phyloP scores from a whole-genome alignment of 768 basidiomycete species.

The Boletus rubroflammeus region DNA sequence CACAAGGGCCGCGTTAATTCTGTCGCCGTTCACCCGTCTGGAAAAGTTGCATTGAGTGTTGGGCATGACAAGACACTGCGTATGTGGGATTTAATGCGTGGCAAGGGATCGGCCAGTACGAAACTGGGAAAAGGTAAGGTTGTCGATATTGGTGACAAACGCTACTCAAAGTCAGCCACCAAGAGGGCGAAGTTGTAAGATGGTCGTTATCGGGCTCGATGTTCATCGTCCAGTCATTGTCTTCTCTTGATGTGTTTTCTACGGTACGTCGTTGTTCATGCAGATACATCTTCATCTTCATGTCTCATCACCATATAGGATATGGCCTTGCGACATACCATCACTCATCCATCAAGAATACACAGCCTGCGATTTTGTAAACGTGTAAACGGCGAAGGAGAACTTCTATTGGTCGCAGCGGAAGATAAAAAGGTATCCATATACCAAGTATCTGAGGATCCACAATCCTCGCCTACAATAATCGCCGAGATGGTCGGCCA shows the following conservation, averaged over 20 bases:
- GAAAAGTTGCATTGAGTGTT: slow-evolving; percentile 87
- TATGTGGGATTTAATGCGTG: slow-evolving; percentile 99
- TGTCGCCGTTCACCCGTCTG: slow-evolving; percentile 88
- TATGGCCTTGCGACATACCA: slow-evolving; percentile 70
- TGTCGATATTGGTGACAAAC: not conserved
- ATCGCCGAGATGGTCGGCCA: slow-evolving; percentile 78
- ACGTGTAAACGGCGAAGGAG: slow-evolving; percentile 51
- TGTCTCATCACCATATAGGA: slow-evolving; percentile 43
- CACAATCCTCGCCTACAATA: slow-evolving; percentile 47
- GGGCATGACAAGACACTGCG: slow-evolving; percentile 85
- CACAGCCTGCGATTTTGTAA: slow-evolving; percentile 80
- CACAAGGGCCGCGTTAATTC: slow-evolving; percentile 92
- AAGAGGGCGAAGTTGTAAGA: slow-evolving; percentile 90
- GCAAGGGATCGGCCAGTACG: slow-evolving; percentile 82
- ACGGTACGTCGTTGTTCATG: slow-evolving; percentile 45
- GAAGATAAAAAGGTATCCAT: slow-evolving; percentile 88
- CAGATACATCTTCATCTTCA: not conserved
- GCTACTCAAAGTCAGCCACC: not conserved
- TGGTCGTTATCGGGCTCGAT: slow-evolving; percentile 78
- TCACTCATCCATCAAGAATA: slow-evolving; percentile 77
- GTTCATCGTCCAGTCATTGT: slow-evolving; percentile 77
- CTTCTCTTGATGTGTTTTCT: slow-evolving; percentile 77
- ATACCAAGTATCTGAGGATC: slow-evolving; percentile 57
- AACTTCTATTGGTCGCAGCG: slow-evolving; percentile 77
- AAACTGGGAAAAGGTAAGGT: slow-evolving; percentile 81